These are phyloP conservation scores for Chrysanthemum lavandulifolium DNA, from an alignment of 129 eudicot species.

Conservation along the genomic window DNA sequence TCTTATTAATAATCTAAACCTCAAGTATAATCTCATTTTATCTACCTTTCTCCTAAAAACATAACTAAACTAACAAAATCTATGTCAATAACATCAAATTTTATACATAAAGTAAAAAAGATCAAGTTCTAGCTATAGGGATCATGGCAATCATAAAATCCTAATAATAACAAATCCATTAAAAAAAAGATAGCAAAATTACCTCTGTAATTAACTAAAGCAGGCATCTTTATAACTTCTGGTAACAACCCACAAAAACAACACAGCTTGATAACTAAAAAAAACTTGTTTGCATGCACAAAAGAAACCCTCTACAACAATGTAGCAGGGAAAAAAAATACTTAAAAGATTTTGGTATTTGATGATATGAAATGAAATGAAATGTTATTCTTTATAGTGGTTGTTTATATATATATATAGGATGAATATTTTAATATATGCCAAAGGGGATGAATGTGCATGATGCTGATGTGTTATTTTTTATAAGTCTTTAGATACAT, in stretches of 20 bases:
- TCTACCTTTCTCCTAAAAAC: no score
- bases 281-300: slow-evolving; percentile 50
- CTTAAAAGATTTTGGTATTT: slow-evolving; percentile 12
- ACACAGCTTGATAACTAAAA: slow-evolving; percentile 44
- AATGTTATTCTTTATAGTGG: not conserved
- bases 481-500: slow-evolving; percentile 40
- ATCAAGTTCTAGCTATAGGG: not conserved
- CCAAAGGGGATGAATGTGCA: slow-evolving; percentile 39
- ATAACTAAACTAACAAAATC: not conserved
- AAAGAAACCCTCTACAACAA: slow-evolving; percentile 41
- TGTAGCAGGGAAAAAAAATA: slow-evolving; percentile 46
- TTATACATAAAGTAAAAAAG: not conserved
- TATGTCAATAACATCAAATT: slow-evolving; percentile 16
- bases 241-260: slow-evolving; percentile 37
- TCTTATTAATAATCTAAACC: no score
- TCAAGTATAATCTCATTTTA: no score
- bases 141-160: slow-evolving; percentile 16
- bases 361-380: slow-evolving; percentile 1
- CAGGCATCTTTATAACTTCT: slow-evolving; percentile 57
- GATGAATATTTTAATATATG: no score
- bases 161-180: not conserved
- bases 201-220: slow-evolving; percentile 93
- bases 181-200: slow-evolving; percentile 31
- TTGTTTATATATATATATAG: slow-evolving; percentile 19
- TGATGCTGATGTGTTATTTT: slow-evolving; percentile 37